These are phyloP conservation scores for Penicillium frequentans DNA, from an alignment of 2,329 filamentous ascomycete species.

Conservation along the genomic window DNA sequence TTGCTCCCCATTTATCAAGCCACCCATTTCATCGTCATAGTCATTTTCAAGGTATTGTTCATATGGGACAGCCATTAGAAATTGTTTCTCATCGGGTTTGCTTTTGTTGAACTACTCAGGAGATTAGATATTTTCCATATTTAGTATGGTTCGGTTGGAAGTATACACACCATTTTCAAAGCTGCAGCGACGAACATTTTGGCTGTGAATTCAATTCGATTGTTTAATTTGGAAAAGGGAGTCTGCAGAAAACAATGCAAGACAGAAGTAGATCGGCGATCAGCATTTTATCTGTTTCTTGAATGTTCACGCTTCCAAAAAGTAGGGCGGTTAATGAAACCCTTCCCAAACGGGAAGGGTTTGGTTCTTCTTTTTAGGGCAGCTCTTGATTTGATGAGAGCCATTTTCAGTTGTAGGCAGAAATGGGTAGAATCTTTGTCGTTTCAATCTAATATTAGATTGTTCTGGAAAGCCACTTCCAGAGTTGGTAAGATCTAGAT, in stretches of 20 bases:
- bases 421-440: neutral
- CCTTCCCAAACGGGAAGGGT: neutral
- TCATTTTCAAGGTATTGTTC: neutral
- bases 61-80: neutral
- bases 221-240: neutral
- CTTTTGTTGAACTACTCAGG: neutral
- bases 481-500: neutral
- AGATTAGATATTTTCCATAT: neutral
- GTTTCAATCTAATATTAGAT: neutral
- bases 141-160: neutral
- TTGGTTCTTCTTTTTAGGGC: neutral
- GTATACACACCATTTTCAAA: neutral
- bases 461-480: neutral
- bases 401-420: neutral
- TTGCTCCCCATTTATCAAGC: neutral
- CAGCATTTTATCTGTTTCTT: neutral
- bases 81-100: neutral
- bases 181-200: neutral
- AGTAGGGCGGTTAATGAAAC: neutral
- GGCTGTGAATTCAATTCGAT: neutral
- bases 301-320: neutral
- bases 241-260: neutral
- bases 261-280: neutral
- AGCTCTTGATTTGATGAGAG: neutral
- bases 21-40: neutral